A percentile compares a stretch with the other conserved stretches of the same genome.
phyloP scores from a whole-genome alignment of 2,329 filamentous ascomycete species.

The Arthrobotrys sinensis region DNA sequence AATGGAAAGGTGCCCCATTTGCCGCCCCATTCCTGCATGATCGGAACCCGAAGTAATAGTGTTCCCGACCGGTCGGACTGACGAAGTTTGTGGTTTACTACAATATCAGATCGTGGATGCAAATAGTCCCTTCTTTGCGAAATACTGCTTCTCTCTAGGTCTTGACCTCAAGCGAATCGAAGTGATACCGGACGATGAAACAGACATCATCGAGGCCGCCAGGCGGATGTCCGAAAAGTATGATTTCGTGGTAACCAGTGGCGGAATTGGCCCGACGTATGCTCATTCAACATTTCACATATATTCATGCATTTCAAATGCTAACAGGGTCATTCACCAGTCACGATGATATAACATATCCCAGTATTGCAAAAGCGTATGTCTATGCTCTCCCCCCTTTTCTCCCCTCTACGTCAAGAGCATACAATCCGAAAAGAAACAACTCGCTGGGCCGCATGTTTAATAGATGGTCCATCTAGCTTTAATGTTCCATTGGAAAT shows the following conservation, averaged over 20 bases:
- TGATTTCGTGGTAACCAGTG: conserved; percentile 95
- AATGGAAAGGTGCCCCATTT: conserved; percentile 82
- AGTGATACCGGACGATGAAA: conserved; percentile 92
- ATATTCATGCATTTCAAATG: conserved; percentile 4
- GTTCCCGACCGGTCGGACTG: not conserved
- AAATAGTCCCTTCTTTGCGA: conserved; percentile 77
- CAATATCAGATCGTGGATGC: conserved; percentile 68
- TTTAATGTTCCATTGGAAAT: conserved; percentile 80
- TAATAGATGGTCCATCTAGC: conserved; percentile 4
- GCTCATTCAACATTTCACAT: conserved; percentile 65
- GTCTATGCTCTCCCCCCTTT: not conserved
- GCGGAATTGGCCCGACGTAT: conserved; percentile 95
- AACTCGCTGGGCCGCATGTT: not conserved
- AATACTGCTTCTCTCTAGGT: conserved; percentile 77
- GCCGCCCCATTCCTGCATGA: conserved; percentile 3
- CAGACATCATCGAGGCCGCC: conserved; percentile 89
- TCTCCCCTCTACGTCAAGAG: not conserved
- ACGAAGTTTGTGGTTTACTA: not conserved
- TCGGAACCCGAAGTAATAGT: not conserved
- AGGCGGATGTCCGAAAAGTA: conserved; percentile 89
- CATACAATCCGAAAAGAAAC: not conserved
- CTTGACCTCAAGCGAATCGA: conserved; percentile 86
- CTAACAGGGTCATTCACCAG: conserved; percentile 69
- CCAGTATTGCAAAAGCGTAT: conserved; percentile 89
- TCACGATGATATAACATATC: conserved; percentile 98